Evolutionary conservation across 139 green algal species (phyloP), one percentile per base, ranked within the genome.

Genomic region (Chlorella sp.): DNA sequence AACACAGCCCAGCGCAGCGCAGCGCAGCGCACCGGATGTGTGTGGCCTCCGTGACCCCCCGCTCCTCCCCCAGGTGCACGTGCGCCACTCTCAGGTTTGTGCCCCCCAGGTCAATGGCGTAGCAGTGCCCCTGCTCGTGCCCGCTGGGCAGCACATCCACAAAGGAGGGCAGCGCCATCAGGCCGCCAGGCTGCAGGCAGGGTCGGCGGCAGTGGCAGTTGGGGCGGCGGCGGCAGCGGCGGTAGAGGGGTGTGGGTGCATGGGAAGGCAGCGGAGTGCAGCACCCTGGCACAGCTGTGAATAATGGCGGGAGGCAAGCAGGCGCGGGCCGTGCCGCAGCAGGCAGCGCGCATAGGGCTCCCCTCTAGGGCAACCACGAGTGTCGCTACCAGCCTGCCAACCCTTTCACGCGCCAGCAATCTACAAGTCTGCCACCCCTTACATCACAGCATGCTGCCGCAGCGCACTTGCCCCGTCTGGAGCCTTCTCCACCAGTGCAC

Each of bases 11-110:
- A 57, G 48, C 48, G 48, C 48, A 9, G 48, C 48, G 48, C 48
- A 9, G 48, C 34, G n/a, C n/a, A 26, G 73, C 61, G 21, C 61
- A 88, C 84, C 84, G 40, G 68, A 88, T 88, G 84, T 88, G 39
- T 16, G 32, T 68, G 14, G 71, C 94, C 83, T 96, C 89, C 9
- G 90, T 85, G 26, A 79, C 85, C 0, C 48, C 91, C 76, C 91
- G 84, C 34, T 81, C 83, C 28, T 85, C 88, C 28, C 60, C 76
- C 40, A 89, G 97, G 85, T 24, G 84, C 0, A 96, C 91, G 81
- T 96, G 92, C 36, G 97, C 89, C 28, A 97, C 92, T 7, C 96
- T 89, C 71, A 99, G 96, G 91, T 99, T 99, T 60, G 97, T 99
- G 86, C 97, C 97, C 1, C 97, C 97, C 61, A 99, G 89, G 88